Evolutionary conservation across 768 basidiomycete genomes (phyloP), one percentile per base, ranked within the genome.

Genomic region (Lentinula sp.): DNA sequence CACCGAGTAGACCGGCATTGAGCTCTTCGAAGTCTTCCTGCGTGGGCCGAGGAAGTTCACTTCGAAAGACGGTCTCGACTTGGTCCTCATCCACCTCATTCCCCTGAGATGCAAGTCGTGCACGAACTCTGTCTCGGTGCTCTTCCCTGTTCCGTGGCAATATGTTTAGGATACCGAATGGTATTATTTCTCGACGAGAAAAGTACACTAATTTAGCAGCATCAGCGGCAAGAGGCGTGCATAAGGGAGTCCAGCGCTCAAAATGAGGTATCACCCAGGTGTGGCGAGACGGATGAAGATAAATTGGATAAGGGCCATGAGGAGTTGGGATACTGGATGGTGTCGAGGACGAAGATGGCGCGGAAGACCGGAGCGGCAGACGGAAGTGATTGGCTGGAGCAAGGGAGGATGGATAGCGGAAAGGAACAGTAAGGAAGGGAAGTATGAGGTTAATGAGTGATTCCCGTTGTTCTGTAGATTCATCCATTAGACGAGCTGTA

Each of bases 121-220:
- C 58, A 18, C 58, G 32, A 48, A 48, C 42, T 20, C 72, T 65
- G n/a, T 70, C 67, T 4, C 63, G 46, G 1, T 72, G 74, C 1
- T 74, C 68, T 0, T 61, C 73, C 6, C 75, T 67, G 4, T 66
- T 72, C 10, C 65, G 65, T 9, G 74, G 77, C 6, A 80, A 66
- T 42, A 73, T 70, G 0, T 72, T 68, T 2, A 83, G 81, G 37
- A 83, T 66, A 9, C 59, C 66, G 62, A 87, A 75, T 0, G 78
- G 75, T 2, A 71, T 66, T 6, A 78, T 64, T 62, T 90, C 86
- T 32, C 81, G 74, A n/a, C 84, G 81, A 8, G 85, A 75, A 52
- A 87, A 79, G 72, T 82, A 90, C 41, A 88, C 68, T 7, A 89
- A 77, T 43, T 82, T 85, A 0, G 89, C 89, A 0, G 87, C 81